Conservation (phyloP, 2,329 filamentous ascomycete species). For the Dryadomyces quercivorus region DNA sequence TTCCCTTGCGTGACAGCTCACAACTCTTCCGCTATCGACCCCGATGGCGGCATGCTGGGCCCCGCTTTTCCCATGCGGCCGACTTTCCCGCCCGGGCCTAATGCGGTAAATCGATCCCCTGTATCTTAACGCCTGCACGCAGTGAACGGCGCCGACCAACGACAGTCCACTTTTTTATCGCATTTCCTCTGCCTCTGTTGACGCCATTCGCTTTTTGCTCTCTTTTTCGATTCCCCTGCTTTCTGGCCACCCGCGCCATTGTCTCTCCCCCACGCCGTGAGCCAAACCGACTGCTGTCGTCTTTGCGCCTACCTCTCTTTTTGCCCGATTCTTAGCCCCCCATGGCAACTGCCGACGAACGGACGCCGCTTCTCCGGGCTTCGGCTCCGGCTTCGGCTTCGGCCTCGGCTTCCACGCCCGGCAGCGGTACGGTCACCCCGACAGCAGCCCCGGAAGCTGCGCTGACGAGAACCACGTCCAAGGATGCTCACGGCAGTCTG, state of each 20-base stretch:
- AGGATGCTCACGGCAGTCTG: neutral
- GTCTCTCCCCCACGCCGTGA: neutral
- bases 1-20: no score
- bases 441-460: neutral
- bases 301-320: no score
- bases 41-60: neutral
- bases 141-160: neutral
- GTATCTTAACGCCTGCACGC: no score
- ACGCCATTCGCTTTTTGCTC: neutral
- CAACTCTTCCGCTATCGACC: no score
- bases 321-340: no score
- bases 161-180: neutral
- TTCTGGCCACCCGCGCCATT: neutral
- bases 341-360: conserved; percentile 1
- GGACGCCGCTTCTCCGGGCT: conserved; percentile 1
- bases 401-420: neutral
- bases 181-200: neutral
- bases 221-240: neutral
- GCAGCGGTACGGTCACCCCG: neutral
- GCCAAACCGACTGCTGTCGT: neutral
- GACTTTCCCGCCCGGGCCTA: neutral
- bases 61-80: neutral
- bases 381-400: neutral
- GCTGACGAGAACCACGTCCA: neutral
- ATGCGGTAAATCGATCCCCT: neutral